A percentile compares a stretch with the other conserved stretches of the same genome.
These are phyloP conservation scores for Phytophthora cactorum DNA, from an alignment of 352 stramenopile genomes.

Conservation along the genomic window DNA sequence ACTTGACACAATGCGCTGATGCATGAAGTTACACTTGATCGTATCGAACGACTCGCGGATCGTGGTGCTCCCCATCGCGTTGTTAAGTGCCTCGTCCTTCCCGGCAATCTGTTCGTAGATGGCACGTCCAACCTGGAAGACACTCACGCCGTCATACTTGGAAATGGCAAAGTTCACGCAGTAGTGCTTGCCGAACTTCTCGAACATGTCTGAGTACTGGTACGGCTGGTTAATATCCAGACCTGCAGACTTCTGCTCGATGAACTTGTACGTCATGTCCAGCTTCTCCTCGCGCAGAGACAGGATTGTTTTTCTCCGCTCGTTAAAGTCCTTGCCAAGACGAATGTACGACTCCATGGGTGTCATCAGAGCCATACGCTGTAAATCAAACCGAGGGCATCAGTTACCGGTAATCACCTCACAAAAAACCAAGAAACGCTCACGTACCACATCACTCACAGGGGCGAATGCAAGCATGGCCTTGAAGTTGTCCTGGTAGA, in stretches of 20 bases:
- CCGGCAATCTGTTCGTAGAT: slow-evolving; percentile 79
- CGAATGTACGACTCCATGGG: slow-evolving; percentile 71
- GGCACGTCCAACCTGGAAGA: slow-evolving; percentile 66
- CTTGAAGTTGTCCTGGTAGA: slow-evolving; percentile 81
- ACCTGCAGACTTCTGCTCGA: slow-evolving; percentile 69
- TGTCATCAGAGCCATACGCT: slow-evolving; percentile 82
- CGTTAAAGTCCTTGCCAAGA: slow-evolving; percentile 62
- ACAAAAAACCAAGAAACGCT: neutral
- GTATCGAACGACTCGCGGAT: slow-evolving; percentile 77
- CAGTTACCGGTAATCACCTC: neutral
- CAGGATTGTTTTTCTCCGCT: slow-evolving; percentile 66
- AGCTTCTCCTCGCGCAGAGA: slow-evolving; percentile 76
- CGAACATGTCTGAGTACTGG: slow-evolving; percentile 81
- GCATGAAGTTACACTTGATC: slow-evolving; percentile 85
- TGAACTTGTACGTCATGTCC: slow-evolving; percentile 82
- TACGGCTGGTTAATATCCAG: slow-evolving; percentile 67
- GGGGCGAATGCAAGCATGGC: slow-evolving; percentile 81
- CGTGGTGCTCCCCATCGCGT: slow-evolving; percentile 64
- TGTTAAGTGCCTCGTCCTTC: slow-evolving; percentile 61
- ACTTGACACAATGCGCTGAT: slow-evolving; percentile 80
- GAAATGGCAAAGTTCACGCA: slow-evolving; percentile 79
- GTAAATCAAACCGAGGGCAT: neutral
- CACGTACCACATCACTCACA: slow-evolving; percentile 69
- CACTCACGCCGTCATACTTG: slow-evolving; percentile 70
- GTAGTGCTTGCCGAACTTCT: slow-evolving; percentile 85